Conservation (phyloP, 2,329 filamentous ascomycete species). For the Lecanoromycetidae sp. region DNA sequence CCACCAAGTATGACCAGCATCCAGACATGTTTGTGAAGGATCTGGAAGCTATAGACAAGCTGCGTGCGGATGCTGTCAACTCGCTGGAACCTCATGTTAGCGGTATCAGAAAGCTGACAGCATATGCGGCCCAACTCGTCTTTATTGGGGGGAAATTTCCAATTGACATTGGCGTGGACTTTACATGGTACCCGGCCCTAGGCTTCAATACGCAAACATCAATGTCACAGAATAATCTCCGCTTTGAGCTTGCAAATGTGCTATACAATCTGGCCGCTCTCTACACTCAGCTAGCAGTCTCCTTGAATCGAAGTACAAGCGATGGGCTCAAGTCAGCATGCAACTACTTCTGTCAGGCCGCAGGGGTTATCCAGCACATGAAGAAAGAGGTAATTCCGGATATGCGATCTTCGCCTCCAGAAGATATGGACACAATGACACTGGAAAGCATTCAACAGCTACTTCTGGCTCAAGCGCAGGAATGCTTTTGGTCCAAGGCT, state of each 20-base stretch:
- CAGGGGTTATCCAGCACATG: conserved; percentile 71
- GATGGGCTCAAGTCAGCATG: conserved; percentile 81
- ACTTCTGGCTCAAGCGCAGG: conserved; percentile 83
- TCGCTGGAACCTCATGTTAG: conserved; percentile 78
- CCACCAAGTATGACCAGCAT: conserved; percentile 95
- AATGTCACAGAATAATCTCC: conserved; percentile 53
- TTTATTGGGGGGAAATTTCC: conserved; percentile 95
- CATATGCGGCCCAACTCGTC: conserved; percentile 81
- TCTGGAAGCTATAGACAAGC: conserved; percentile 69
- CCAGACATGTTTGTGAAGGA: conserved; percentile 92
- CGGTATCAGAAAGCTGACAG: conserved; percentile 76
- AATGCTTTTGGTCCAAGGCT: conserved; percentile 97
- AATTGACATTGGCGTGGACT: conserved; percentile 89
- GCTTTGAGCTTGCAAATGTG: conserved; percentile 81
- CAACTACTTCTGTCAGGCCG: conserved; percentile 78
- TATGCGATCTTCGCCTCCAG: conserved; percentile 69
- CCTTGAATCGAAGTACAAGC: conserved; percentile 61
- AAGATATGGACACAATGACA: conserved; percentile 88
- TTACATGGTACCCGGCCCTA: conserved; percentile 88
- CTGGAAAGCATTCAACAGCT: conserved; percentile 73
- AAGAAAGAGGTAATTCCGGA: conserved; percentile 68
- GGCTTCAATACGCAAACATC: conserved; percentile 78
- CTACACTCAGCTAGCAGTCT: conserved; percentile 82
- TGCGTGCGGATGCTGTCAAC: conserved; percentile 77
- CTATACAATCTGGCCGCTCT: conserved; percentile 87